These are phyloP conservation scores for Alliaria petiolata DNA, from an alignment of 345 rosid genomes.

Conservation along the genomic window DNA sequence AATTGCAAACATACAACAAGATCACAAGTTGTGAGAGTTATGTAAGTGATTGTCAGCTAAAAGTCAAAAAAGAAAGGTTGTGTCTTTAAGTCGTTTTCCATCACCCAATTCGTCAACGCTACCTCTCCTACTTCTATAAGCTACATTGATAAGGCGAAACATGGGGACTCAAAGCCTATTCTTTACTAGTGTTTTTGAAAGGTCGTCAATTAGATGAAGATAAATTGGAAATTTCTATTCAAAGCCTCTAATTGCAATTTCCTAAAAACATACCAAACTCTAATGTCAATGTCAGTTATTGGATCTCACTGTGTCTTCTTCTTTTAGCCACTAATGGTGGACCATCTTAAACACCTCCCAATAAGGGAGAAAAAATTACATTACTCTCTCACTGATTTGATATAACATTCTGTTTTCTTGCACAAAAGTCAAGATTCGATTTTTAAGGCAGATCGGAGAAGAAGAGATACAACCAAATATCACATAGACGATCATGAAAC, in stretches of 20 bases:
- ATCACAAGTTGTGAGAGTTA: conserved; percentile 5
- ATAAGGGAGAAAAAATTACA: conserved; percentile 3
- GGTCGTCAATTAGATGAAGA: background rate
- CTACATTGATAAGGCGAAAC: conserved; percentile 24
- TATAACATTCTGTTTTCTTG: conserved; percentile 16
- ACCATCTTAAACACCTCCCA: conserved; percentile 31
- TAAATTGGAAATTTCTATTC: background rate
- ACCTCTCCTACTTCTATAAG: conserved; percentile 19
- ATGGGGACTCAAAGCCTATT: conserved; percentile 21
- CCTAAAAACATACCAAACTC: conserved; percentile 14
- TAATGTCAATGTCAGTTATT: conserved; percentile 33
- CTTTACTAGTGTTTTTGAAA: conserved; percentile 14
- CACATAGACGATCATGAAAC: background rate
- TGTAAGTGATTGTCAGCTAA: conserved; percentile 14
- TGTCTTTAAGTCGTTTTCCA: conserved; percentile 12
- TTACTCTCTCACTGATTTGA: conserved; percentile 19
- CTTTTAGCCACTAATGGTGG: conserved; percentile 35
- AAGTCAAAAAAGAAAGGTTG: background rate
- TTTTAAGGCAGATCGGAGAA: conserved; percentile 1
- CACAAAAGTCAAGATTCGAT: conserved; percentile 19
- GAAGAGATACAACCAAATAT: background rate
- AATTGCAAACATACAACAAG: background rate
- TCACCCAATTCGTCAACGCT: conserved; percentile 32
- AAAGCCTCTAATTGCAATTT: background rate
- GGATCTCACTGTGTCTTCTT: conserved; percentile 30